Conservation (phyloP, 257 asterid genomes). For the Lycium barbarum region DNA sequence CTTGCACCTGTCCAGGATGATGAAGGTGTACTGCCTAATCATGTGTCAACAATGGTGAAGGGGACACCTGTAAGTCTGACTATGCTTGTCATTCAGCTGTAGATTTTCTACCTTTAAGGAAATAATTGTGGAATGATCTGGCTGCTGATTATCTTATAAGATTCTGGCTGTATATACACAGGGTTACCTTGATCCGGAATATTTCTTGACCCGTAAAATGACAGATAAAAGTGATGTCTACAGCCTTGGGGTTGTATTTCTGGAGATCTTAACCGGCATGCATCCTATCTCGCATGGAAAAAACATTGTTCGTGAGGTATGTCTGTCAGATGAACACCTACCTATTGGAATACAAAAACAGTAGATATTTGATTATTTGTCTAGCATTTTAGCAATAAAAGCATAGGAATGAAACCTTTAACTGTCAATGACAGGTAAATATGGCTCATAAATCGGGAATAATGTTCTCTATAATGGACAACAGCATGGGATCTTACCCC, state of each 20-base stretch:
- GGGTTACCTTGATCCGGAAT: constrained; percentile 97
- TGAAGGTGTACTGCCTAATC: constrained; percentile 56
- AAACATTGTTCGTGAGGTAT: constrained; percentile 88
- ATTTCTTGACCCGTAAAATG: constrained; percentile 71
- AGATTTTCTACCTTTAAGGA: not conserved
- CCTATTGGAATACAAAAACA: not conserved
- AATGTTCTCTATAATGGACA: constrained; percentile 72
- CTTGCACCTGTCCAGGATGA: constrained; percentile 76
- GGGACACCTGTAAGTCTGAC: constrained; percentile 81
- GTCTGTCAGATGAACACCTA: not conserved
- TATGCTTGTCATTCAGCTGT: not conserved
- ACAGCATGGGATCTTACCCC: constrained; percentile 73
- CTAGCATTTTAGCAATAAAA: constrained; percentile 10
- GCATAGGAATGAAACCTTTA: not conserved
- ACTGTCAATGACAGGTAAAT: constrained; percentile 56
- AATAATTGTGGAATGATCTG: constrained; percentile 11
- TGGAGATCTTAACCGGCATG: constrained; percentile 88
- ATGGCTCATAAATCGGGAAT: constrained; percentile 64
- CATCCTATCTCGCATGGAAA: constrained; percentile 85
- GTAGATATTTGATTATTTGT: not conserved
- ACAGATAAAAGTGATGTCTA: constrained; percentile 90
- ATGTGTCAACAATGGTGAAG: constrained; percentile 79
- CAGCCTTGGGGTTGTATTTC: constrained; percentile 83
- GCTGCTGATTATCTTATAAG: not conserved
- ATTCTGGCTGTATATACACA: constrained; percentile 40